Base-by-base conservation (phyloP, 176 grass and related monocot genomes). In the Bonia amplexicaulis region DNA sequence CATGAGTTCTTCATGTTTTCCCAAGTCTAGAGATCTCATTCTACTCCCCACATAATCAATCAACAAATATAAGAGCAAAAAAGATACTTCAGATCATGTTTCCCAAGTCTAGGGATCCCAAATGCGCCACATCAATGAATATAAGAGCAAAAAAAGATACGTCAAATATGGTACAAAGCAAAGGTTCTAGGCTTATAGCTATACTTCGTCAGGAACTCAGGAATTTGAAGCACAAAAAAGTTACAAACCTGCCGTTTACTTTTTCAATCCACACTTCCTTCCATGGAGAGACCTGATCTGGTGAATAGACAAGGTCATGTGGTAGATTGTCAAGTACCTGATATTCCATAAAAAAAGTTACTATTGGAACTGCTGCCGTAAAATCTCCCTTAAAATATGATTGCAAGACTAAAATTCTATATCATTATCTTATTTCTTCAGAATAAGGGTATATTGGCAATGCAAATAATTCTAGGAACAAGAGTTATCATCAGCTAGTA, bases 281-380 rank as follows among this genome's bases (percentile, higher is more conserved):
- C 96, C 91, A 95, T 86, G 87, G 85, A 87, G 91, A 93, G 48
- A 90, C 89, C 74, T 93, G 96, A 88, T 95, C 89, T 93, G 88
- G 86, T 61, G 93, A 92, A 93, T 93, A 95, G 35, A 93, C 85
- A 90, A 98, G 93, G 81, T 98, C 96, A 90, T 98, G 96, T 47
- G 91, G 96, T 60, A 95, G 91, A 90, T 98, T 98, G 86, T 98
- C 96, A 89, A 98, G 96, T 85, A 98, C 96, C 96, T 98, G 74
- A 76, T 70, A 88, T 87, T 87, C 78, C 89, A 68, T 20, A 2
- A 84, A 83, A 40, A 74, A 73, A 60, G 40, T 87, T 90, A 83
- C 35, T n/a, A 15, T 78, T 64, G 20, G 40, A 77, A 41, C 6
- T 47, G 22, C 9, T 73, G 20, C 19, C 7, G 2, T 51, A 25